Conservation (phyloP, 805 yeast species). For the Candida gorgasii region DNA sequence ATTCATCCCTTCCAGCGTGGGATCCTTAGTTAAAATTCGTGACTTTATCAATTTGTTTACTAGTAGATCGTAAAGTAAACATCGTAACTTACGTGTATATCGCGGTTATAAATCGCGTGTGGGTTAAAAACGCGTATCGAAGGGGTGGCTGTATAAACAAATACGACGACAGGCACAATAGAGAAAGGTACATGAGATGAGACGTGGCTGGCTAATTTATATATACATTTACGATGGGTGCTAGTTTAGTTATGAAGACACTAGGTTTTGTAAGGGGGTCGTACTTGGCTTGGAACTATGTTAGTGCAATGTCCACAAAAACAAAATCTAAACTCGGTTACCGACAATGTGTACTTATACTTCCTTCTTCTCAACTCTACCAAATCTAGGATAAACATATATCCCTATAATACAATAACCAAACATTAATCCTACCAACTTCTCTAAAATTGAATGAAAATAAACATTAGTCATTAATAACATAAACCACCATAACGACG, state of each 20-base stretch:
- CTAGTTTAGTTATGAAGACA: too few species aligned
- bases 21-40: not conserved
- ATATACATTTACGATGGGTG: too few species aligned
- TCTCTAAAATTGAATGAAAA: slow-evolving; percentile 81
- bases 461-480: slow-evolving; percentile 77
- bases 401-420: slow-evolving; percentile 48
- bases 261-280: too few species aligned
- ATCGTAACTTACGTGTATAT: slow-evolving; percentile 1
- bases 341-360: not conserved
- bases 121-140: not conserved
- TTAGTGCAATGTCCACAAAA: too few species aligned
- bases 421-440: slow-evolving; percentile 65
- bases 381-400: slow-evolving; percentile 5
- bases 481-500: slow-evolving; percentile 80
- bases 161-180: not conserved
- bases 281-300: too few species aligned
- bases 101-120: not conserved
- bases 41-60: too few species aligned
- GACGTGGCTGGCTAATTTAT: not conserved
- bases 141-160: too few species aligned
- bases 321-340: not conserved
- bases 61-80: too few species aligned
- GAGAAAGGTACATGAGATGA: not conserved
- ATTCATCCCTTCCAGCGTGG: not conserved
- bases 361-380: not conserved